Evolutionary conservation across 2,329 filamentous ascomycete species (phyloP).

Genomic region (Arthrobotrys musiformis): DNA sequence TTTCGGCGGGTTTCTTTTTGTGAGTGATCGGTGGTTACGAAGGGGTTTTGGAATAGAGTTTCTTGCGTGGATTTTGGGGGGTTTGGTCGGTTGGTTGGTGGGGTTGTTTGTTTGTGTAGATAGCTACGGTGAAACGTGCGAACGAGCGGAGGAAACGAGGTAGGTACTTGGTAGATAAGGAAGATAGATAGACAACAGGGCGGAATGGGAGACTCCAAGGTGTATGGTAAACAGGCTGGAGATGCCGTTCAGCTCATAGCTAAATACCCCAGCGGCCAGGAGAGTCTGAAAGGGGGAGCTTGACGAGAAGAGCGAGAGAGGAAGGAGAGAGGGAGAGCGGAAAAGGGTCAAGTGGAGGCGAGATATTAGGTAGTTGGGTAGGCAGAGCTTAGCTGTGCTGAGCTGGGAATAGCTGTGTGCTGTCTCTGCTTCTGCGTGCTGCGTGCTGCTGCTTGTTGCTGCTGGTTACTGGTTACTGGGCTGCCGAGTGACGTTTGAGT

Average conservation of each 20-base stretch:
- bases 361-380: slow-evolving; percentile 16
- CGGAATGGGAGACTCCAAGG: no score
- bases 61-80: slow-evolving; percentile 7
- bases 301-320: neutral
- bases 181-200: neutral
- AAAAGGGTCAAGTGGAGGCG: slow-evolving; percentile 22
- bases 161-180: neutral
- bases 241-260: slow-evolving; percentile 1
- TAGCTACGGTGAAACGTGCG: neutral
- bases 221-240: slow-evolving; percentile 6
- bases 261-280: neutral
- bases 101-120: neutral
- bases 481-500: slow-evolving; percentile 31
- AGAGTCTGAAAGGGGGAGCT: slow-evolving; percentile 7
- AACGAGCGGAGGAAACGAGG: neutral
- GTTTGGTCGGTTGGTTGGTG: neutral
- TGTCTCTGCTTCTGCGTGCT: no score
- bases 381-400: no score
- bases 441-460: no score
- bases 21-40: neutral
- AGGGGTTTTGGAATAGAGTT: slow-evolving; percentile 4
- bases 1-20: no score
- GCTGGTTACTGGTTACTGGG: no score
- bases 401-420: slow-evolving; percentile 13
- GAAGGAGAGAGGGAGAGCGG: no score